Percentiles rank a stretch among this genome's conserved stretches.
Evolutionary conservation across 192 early-diverging fungal genomes (phyloP).

Genomic region (Phlyctochytrium arcticum): DNA sequence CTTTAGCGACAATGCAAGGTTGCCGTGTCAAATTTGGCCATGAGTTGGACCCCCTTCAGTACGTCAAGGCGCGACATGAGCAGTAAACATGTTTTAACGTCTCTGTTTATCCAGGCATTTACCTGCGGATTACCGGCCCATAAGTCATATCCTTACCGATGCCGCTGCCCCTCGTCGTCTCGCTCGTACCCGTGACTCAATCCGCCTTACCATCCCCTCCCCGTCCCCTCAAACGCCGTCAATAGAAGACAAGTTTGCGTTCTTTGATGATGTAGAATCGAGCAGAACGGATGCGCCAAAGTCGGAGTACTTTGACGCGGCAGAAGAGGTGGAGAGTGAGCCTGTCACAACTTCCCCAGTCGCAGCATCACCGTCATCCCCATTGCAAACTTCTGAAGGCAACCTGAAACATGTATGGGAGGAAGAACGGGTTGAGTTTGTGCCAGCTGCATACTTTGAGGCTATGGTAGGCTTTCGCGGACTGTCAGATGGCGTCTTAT

Average conservation of each 20-base stretch:
- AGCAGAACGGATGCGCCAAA: neutral
- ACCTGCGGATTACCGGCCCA: neutral
- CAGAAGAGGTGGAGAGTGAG: neutral
- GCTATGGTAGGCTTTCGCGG: conserved; percentile 7
- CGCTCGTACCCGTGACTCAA: no score
- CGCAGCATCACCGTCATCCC: no score
- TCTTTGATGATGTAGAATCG: neutral
- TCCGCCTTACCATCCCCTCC: no score
- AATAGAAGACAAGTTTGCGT: neutral
- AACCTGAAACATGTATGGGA: no score
- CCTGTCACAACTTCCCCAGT: neutral
- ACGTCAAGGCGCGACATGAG: no score
- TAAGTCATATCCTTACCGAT: neutral
- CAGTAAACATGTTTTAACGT: no score
- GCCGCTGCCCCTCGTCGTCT: no score
- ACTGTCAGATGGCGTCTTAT: neutral
- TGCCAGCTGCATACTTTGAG: conserved; percentile 14
- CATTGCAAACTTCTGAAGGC: no score
- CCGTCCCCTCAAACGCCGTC: neutral
- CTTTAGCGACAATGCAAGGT: conserved; percentile 68
- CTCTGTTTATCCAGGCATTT: neutral
- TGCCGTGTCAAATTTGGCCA: conserved; percentile 68
- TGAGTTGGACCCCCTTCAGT: conserved; percentile 32
- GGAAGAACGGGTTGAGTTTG: neutral
- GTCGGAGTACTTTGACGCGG: neutral